phyloP scores from a whole-genome alignment of 2,329 filamentous ascomycete species.

The Penicillium concentricum region DNA sequence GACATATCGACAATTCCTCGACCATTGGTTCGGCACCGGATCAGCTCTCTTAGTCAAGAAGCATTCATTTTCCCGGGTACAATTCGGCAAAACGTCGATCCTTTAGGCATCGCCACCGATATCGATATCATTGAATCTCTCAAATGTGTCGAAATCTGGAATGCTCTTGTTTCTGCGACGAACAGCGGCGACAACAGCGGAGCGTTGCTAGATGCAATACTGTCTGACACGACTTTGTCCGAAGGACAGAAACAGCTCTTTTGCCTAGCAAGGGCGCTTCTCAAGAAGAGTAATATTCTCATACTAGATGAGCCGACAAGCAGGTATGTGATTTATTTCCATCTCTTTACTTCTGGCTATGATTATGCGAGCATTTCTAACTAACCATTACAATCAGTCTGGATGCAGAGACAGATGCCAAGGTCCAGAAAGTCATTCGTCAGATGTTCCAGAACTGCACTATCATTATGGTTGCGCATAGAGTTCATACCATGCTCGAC shows the following conservation, averaged over 20 bases:
- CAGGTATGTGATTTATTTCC: constrained; percentile 15
- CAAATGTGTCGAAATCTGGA: constrained; percentile 24
- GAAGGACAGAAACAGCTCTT: constrained; percentile 73
- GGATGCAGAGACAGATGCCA: constrained; percentile 16
- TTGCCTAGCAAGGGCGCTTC: constrained; percentile 68
- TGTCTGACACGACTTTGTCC: constrained; percentile 55
- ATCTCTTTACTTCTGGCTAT: not conserved
- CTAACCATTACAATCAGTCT: not conserved
- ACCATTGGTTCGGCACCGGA: constrained; percentile 16
- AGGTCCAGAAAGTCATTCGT: constrained; percentile 15
- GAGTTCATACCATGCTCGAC: constrained; percentile 15
- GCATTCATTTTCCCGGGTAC: constrained; percentile 24
- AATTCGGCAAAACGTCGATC: constrained; percentile 29
- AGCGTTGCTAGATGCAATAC: constrained; percentile 17
- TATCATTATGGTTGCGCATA: constrained; percentile 19
- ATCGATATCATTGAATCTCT: constrained; percentile 27
- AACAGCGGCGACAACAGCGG: constrained; percentile 3
- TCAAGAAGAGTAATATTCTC: constrained; percentile 17
- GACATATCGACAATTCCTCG: constrained; percentile 22
- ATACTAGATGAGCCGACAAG: constrained; percentile 27
- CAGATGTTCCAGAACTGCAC: constrained; percentile 14
- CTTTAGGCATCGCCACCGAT: constrained; percentile 18
- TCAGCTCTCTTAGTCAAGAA: constrained; percentile 30
- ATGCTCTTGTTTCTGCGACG: constrained; percentile 13
- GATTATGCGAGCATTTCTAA: not conserved